Base-by-base conservation (phyloP, 169 alveolate genomes). In the Plasmodium knowlesi region DNA sequence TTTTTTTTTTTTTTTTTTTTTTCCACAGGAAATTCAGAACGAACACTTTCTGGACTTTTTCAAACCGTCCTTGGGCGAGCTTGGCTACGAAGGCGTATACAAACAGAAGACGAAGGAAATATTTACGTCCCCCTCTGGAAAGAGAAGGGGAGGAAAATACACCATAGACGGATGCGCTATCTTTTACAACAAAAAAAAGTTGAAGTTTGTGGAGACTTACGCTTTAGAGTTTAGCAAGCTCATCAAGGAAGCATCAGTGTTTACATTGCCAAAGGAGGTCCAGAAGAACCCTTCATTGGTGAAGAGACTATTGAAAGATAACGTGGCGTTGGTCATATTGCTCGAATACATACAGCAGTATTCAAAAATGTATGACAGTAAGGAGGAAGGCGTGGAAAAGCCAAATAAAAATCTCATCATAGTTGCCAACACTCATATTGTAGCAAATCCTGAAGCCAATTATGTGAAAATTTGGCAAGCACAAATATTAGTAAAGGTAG, bases 141-240 rank as follows among this genome's bases (percentile, higher is more conserved):
- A 94, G 84, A 94, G 95, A 43, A 93, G 95, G 70, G 98, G 97
- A 41, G 98, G 97, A 19, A 94, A 91, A 81, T 95, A 86, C 82
- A 95, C 97, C n/a, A 95, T 92, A 93, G 97, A 95, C 70, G 97
- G 98, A 12, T 95, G 97, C 86, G 98, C 98, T 16, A 95, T 96
- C 2, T 96, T 96, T 82, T 96, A 92, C 79, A 93, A 92, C 79
- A 92, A 92, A 46, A 83, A 90, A 61, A 96, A 96, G 85, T 83
- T 95, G 73, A 86, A 88, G 67, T 95, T 95, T 82, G 94, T 94
- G 30, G 98, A 96, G 74, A 92, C 95, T 32, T 94, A 92, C 76
- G 96, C 96, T 10, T 74, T 96, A 54, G 98, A 96, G 88, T 96
- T 96, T 94, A 85, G 97, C 43, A 94, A 94, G 46, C 95, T 96